These are phyloP conservation scores for Posidonia australis DNA, from an alignment of 106 monocot species.

Conservation along the genomic window DNA sequence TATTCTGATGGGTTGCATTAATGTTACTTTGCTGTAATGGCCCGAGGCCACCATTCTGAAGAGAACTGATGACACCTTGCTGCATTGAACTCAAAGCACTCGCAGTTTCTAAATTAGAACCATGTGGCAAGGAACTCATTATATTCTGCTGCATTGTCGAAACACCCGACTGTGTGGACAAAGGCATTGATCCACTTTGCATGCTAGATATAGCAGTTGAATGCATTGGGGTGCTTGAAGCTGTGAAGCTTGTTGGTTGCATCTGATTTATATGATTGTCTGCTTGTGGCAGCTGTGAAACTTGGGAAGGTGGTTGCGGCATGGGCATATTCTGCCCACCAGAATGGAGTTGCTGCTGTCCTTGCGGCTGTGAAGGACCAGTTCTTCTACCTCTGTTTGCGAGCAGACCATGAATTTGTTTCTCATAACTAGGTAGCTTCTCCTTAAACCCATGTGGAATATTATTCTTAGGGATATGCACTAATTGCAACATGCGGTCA, in stretches of 20 bases:
- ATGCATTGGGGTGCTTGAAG: conserved; percentile 37
- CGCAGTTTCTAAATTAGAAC: conserved; percentile 28
- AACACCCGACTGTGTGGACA: conserved; percentile 27
- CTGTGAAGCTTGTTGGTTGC: conserved; percentile 39
- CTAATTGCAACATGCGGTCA: conserved; percentile 13
- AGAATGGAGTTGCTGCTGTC: conserved; percentile 48
- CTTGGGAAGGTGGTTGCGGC: conserved; percentile 40
- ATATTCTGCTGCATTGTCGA: conserved; percentile 31
- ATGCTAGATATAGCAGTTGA: conserved; percentile 18
- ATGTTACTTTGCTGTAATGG: conserved; percentile 39
- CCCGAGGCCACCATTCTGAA: conserved; percentile 38
- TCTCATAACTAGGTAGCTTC: conserved; percentile 22
- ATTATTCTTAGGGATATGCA: conserved; percentile 22
- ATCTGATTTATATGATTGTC: conserved; percentile 53
- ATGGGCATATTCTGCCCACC: conserved; percentile 23
- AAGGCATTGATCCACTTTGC: conserved; percentile 42
- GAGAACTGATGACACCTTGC: conserved; percentile 32
- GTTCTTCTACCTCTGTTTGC: conserved; percentile 25
- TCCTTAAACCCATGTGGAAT: conserved; percentile 21
- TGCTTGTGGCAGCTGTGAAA: conserved; percentile 42
- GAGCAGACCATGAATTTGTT: conserved; percentile 49
- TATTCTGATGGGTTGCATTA: conserved; percentile 32
- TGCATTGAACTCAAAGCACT: conserved; percentile 46
- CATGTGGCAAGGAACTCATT: conserved; percentile 26
- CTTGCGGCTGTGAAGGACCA: conserved; percentile 23